Evolutionary conservation across 495 filamentous ascomycete species (phyloP).

Genomic region (Hypoxylon lenormandii): DNA sequence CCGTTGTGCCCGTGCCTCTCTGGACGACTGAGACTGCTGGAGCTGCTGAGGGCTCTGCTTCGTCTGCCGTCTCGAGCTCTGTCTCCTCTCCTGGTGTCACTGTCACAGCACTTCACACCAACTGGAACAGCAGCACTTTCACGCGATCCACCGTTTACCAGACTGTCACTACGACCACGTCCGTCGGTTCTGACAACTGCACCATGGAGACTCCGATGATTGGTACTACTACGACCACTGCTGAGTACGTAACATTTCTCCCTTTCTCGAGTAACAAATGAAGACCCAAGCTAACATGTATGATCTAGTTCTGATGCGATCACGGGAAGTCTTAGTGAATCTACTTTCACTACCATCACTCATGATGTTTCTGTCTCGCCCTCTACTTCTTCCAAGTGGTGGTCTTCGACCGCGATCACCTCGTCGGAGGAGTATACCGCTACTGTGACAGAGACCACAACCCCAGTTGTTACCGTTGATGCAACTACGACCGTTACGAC

Average conservation of each 20-base stretch:
- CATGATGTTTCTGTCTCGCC: background rate
- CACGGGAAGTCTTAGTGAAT: slow-evolving; percentile 8
- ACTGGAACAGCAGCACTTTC: background rate
- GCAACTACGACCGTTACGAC: slow-evolving; percentile 17
- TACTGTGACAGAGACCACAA: slow-evolving; percentile 31
- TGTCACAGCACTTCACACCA: too few relatives aligned
- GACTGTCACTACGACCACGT: slow-evolving; percentile 14
- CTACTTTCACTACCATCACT: background rate
- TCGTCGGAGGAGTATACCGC: slow-evolving; percentile 15
- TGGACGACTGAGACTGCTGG: too few relatives aligned
- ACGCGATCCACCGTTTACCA: slow-evolving; percentile 18
- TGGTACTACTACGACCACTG: slow-evolving; percentile 7
- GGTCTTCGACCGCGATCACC: background rate
- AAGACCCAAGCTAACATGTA: slow-evolving; percentile 21
- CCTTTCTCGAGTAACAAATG: background rate
- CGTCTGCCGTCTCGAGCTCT: too few relatives aligned
- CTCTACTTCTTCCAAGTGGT: background rate
- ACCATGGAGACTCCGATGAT: background rate
- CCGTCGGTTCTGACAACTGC: slow-evolving; percentile 18
- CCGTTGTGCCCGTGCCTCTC: slow-evolving; percentile 17
- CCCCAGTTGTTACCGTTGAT: slow-evolving; percentile 25
- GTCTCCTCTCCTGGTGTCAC: too few relatives aligned
- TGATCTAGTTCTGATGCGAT: slow-evolving; percentile 14
- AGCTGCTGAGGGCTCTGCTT: too few relatives aligned
- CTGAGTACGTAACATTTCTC: slow-evolving; percentile 26